A percentile compares a stretch with the other conserved stretches of the same genome.
Evolutionary conservation across 176 grass and related monocot species (phyloP).

Genomic region (Elaeis guineensis): DNA sequence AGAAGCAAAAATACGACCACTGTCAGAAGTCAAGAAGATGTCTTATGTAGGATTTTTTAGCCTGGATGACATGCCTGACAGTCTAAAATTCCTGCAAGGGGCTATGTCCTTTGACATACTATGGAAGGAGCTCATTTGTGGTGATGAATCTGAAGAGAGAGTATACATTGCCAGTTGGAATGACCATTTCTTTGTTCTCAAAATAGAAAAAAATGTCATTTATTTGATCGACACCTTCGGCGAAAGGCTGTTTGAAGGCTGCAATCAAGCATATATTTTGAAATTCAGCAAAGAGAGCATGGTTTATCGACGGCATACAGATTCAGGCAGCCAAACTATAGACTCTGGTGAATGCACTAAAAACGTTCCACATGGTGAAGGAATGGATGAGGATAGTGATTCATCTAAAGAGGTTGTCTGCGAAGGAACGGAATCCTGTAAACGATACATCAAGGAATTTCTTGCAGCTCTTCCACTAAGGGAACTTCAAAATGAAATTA

Average conservation of each 20-base stretch:
- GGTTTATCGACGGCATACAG: slow-evolving; percentile 4
- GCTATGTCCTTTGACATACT: slow-evolving; percentile 66
- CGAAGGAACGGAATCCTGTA: slow-evolving; percentile 55
- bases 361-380: background rate
- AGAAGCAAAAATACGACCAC: slow-evolving; percentile 45
- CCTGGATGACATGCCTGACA: slow-evolving; percentile 28
- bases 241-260: slow-evolving; percentile 81
- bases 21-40: slow-evolving; percentile 32
- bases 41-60: slow-evolving; percentile 79
- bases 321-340: too few relatives aligned
- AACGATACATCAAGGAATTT: slow-evolving; percentile 85
- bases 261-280: slow-evolving; percentile 78
- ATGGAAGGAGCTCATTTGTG: slow-evolving; percentile 47
- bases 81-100: slow-evolving; percentile 41
- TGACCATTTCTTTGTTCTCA: slow-evolving; percentile 93
- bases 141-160: slow-evolving; percentile 13
- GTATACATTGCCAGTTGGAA: slow-evolving; percentile 93
- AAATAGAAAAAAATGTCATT: slow-evolving; percentile 56
- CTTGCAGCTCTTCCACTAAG: slow-evolving; percentile 71
- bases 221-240: slow-evolving; percentile 91
- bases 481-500: slow-evolving; percentile 61
- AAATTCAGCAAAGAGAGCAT: slow-evolving; percentile 37
- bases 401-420: slow-evolving; percentile 25
- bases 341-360: background rate
- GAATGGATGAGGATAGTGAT: background rate